A percentile compares a stretch with the other conserved stretches of the same genome.
Evolutionary conservation across 2,329 filamentous ascomycete species (phyloP).

Genomic region (Thermoascus crustaceus): DNA sequence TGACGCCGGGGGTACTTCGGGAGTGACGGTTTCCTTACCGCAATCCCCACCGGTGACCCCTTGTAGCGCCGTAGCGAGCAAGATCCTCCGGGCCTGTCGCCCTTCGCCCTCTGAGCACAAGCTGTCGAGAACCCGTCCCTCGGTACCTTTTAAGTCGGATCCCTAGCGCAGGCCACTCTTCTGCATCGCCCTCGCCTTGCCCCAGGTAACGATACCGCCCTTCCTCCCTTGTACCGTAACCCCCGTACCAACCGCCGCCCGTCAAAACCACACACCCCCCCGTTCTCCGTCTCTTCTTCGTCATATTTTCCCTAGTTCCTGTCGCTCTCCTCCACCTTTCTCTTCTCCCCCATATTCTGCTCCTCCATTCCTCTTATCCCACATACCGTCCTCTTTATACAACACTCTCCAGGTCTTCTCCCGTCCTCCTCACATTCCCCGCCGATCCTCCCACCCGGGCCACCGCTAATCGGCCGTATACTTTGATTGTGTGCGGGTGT

Average conservation of each 20-base stretch:
- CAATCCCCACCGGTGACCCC: slow-evolving; percentile 11
- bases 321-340: not conserved
- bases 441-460: slow-evolving; percentile 15
- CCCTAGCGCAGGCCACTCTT: not conserved
- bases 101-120: no score
- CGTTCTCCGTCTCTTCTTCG: slow-evolving; percentile 4
- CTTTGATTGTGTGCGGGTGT: not conserved
- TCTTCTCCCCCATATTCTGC: slow-evolving; percentile 10
- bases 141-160: slow-evolving; percentile 13
- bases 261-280: slow-evolving; percentile 7
- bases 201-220: slow-evolving; percentile 6
- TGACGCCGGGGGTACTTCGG: slow-evolving; percentile 20
- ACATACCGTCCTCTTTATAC: slow-evolving; percentile 8
- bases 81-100: no score
- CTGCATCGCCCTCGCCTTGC: slow-evolving; percentile 11
- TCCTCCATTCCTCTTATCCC: slow-evolving; percentile 11
- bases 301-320: not conserved
- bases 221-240: slow-evolving; percentile 17
- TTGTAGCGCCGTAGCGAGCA: no score
- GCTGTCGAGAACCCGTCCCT: slow-evolving; percentile 19
- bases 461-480: slow-evolving; percentile 7
- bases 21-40: slow-evolving; percentile 16
- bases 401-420: slow-evolving; percentile 2
- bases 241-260: slow-evolving; percentile 15
- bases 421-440: slow-evolving; percentile 10